Conservation (phyloP, 2,329 filamentous ascomycete species). For the Pyrenophora seminiperda region DNA sequence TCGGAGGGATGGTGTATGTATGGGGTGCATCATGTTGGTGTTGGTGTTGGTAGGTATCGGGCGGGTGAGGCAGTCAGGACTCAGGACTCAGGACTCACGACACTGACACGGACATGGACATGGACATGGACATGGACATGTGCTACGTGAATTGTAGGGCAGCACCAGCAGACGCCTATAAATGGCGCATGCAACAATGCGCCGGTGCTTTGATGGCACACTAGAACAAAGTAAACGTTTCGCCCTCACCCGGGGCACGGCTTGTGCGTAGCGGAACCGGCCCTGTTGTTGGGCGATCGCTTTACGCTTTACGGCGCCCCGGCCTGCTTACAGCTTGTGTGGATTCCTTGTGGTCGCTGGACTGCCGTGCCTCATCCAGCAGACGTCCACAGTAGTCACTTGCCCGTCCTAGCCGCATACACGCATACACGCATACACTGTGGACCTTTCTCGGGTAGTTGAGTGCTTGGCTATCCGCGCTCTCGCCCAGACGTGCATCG, state of each 20-base stretch:
- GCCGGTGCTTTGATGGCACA: not conserved
- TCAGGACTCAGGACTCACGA: too few species aligned
- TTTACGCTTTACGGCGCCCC: not conserved
- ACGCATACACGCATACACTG: not conserved
- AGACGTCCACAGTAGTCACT: not conserved
- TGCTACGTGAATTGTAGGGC: conserved; percentile 6
- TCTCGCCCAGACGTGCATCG: conserved; percentile 10
- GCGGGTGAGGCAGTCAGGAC: not conserved
- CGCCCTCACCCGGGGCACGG: conserved; percentile 2
- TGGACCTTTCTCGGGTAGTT: too few species aligned
- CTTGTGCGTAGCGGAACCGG: conserved; percentile 11
- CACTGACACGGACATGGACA: too few species aligned
- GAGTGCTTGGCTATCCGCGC: not conserved
- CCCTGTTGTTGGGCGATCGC: conserved; percentile 5
- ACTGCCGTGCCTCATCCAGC: not conserved
- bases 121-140: too few species aligned
- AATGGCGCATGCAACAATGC: not conserved
- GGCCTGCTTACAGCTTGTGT: conserved; percentile 1
- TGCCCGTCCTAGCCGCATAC: not conserved
- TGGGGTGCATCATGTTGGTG: not conserved
- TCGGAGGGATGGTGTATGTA: conserved; percentile 1
- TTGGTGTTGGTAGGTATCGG: not conserved
- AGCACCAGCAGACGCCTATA: too few species aligned
- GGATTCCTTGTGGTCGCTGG: not conserved
- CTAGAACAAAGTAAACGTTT: conserved; percentile 10